phyloP scores from a whole-genome alignment of 306 rosid genomes.

The Quercus mongolica region DNA sequence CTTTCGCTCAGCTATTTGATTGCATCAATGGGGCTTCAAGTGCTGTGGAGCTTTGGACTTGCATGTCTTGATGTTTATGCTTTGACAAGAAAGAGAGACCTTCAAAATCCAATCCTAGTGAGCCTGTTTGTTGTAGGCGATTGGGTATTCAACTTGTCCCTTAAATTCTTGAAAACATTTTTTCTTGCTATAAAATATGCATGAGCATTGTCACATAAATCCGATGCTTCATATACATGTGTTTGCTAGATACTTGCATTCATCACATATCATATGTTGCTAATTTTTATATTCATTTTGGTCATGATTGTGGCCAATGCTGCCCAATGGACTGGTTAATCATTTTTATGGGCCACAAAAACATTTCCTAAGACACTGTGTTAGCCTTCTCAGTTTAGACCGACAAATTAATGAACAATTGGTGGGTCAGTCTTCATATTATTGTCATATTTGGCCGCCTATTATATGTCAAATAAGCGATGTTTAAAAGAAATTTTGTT shows the following conservation, averaged over 20 bases:
- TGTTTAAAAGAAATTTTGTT: not conserved
- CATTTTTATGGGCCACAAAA: not conserved
- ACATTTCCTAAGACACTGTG: not conserved
- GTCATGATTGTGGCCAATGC: not conserved
- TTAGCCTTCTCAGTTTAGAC: not conserved
- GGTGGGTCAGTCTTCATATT: not conserved
- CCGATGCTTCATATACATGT: not conserved
- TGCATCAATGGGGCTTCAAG: slow-evolving; percentile 99
- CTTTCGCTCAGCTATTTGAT: slow-evolving; percentile 71
- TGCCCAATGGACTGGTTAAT: not conserved
- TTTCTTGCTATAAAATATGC: slow-evolving; percentile 2
- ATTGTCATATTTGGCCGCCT: not conserved
- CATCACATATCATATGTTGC: not conserved
- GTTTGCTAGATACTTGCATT: not conserved
- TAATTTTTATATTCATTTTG: not conserved
- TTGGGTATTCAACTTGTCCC: slow-evolving; percentile 63
- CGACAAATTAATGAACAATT: not conserved
- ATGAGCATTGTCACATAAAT: not conserved
- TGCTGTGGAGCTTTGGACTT: slow-evolving; percentile 95
- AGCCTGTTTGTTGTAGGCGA: slow-evolving; percentile 96
- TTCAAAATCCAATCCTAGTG: slow-evolving; percentile 84
- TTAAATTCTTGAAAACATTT: not conserved
- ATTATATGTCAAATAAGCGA: not conserved
- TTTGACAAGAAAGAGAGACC: slow-evolving; percentile 76
- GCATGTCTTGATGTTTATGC: slow-evolving; percentile 94